Evolutionary conservation across 75 land plant species (phyloP).

Genomic region (Sequoia sempervirens): DNA sequence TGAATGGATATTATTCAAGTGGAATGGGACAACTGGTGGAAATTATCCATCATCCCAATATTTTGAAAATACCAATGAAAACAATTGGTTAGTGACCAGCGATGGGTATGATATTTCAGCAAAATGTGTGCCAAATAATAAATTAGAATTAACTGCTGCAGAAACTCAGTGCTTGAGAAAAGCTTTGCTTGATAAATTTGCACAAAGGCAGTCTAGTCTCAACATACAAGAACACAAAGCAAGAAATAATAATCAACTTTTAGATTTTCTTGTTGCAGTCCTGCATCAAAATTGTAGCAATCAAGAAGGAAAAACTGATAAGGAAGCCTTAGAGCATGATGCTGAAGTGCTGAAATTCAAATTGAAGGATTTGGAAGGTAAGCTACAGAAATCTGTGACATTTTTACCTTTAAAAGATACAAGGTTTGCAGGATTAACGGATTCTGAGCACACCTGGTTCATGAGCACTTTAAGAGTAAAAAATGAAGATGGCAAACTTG

Average conservation of each 20-base stretch:
- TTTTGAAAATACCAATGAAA: background rate
- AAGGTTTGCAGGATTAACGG: constrained; percentile 22
- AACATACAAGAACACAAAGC: background rate
- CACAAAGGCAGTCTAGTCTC: background rate
- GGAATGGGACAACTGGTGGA: background rate
- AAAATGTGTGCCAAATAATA: background rate
- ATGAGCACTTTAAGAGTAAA: constrained; percentile 40
- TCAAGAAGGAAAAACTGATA: background rate
- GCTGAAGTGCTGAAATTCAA: background rate
- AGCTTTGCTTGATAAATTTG: background rate
- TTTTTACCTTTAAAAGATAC: constrained; percentile 45
- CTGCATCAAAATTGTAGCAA: background rate
- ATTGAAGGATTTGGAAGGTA: background rate
- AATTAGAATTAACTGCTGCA: background rate
- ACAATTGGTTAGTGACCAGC: background rate
- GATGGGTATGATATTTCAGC: background rate
- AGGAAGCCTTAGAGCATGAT: background rate
- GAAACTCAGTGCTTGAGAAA: background rate
- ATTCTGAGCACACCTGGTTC: constrained; percentile 71
- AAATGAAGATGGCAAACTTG: constrained; percentile 24
- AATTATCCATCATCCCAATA: background rate
- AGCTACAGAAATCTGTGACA: background rate
- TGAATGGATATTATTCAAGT: constrained; percentile 1
- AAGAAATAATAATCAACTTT: background rate
- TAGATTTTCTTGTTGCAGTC: background rate